Base-by-base conservation (phyloP, 495 filamentous ascomycete genomes). In the Hypoxylon subgilvum region DNA sequence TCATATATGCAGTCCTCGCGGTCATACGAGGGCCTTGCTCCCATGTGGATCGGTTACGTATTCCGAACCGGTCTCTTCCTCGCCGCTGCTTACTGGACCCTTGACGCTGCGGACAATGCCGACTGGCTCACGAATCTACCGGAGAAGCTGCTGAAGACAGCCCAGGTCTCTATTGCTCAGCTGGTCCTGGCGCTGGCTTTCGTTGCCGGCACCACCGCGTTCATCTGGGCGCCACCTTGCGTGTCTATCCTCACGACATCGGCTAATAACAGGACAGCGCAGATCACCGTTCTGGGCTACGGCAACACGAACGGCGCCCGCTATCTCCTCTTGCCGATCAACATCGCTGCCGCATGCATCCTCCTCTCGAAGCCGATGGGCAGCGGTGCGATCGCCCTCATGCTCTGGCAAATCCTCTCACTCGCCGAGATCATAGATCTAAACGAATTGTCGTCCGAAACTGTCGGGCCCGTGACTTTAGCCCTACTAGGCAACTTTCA, bases 301-400 rank as follows among this genome's bases (percentile, higher is more conserved):
- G 90, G 88, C 61, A 99, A 99, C 69, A 81, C 90, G 39, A 86
- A 97, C 72, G 94, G 95, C 40, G 88, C 91, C 0, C 88, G 92
- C 32, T 97, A 93, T 74, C 88, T 94, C 64, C 81, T 96, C 32
- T 81, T 99, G 0, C 83, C 92, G 2, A 72, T 87, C 65, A 89
- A 88, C 72, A 87, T 92, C 76, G 74, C 88, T 6, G 81, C 89
- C 16, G 86, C 83, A 10, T 81, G 92, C 48, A 82, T 88, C 48
- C 79, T 99, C 12, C 80, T 97, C 52, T 88, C 93, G 58, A 97
- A 97, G 66, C 94, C 94, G 27, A 95, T 97, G 91, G 94, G 95
- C 52, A 85, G 84, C 58, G 89, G 89, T 32, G 85, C 92, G 16
- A 82, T 97, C 35, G 89, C 81, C 14, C 76, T 97, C 35, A 80